Evolutionary conservation across 1,284 basidiomycete species (phyloP).

Genomic region (Puccinia polysora): DNA sequence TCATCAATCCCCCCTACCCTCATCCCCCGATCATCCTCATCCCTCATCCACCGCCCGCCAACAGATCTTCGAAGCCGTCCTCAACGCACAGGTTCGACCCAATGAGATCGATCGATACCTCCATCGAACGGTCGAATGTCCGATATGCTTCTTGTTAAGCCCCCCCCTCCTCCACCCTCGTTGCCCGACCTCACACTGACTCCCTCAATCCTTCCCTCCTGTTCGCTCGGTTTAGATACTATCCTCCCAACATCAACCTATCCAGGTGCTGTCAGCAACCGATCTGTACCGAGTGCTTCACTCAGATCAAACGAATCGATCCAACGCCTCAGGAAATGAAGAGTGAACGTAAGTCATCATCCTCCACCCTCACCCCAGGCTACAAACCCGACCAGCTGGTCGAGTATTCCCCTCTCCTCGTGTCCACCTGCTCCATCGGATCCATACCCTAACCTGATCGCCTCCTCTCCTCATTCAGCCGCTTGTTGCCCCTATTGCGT

Average conservation of each 20-base stretch:
- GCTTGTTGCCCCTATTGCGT: conserved; percentile 96
- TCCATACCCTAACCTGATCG: conserved; percentile 60
- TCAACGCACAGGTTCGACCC: conserved; percentile 35
- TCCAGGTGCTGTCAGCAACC: conserved; percentile 97
- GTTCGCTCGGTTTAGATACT: conserved; percentile 64
- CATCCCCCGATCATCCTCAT: not conserved
- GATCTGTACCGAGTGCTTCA: conserved; percentile 98
- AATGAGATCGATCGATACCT: conserved; percentile 62
- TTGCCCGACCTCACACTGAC: conserved; percentile 44
- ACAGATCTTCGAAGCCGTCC: conserved; percentile 44
- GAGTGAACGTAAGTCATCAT: conserved; percentile 53
- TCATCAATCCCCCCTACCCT: not conserved
- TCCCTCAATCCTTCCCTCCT: conserved; percentile 38
- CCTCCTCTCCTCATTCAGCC: conserved; percentile 48
- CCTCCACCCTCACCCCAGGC: no score
- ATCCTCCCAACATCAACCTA: conserved; percentile 89
- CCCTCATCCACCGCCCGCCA: conserved; percentile 45
- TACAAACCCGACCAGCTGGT: no score
- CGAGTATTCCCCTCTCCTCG: no score
- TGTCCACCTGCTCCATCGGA: no score
- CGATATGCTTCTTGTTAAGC: conserved; percentile 96
- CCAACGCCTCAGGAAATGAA: conserved; percentile 60
- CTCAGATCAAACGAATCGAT: conserved; percentile 94
- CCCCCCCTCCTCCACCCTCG: not conserved
- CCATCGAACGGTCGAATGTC: conserved; percentile 79